These are phyloP conservation scores for Jamesozyma spencerorum DNA, from an alignment of 805 yeast genomes.

Conservation along the genomic window DNA sequence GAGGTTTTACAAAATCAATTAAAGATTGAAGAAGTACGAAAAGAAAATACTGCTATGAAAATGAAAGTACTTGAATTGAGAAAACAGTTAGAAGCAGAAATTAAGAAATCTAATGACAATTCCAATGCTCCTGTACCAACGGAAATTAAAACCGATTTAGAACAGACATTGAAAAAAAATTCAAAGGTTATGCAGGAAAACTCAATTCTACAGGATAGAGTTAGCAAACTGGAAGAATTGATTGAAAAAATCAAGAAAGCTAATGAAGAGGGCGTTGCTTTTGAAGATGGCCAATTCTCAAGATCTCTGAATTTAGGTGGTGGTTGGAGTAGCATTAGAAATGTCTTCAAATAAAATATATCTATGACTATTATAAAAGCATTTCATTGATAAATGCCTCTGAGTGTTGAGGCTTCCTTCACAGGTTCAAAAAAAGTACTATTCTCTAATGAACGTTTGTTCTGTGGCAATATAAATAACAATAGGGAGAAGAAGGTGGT, in stretches of 20 bases:
- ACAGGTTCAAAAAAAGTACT: too few relatives aligned
- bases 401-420: too few relatives aligned
- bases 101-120: slow-evolving; percentile 26
- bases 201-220: slow-evolving; percentile 45
- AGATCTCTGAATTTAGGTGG: slow-evolving; percentile 7
- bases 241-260: slow-evolving; percentile 30
- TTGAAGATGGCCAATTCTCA: slow-evolving; percentile 1
- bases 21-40: slow-evolving; percentile 58
- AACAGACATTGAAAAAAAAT: slow-evolving; percentile 50
- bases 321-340: slow-evolving; percentile 16
- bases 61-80: slow-evolving; percentile 41
- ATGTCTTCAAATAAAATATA: slow-evolving; percentile 4
- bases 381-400: too few relatives aligned
- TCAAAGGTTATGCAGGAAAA: slow-evolving; percentile 57
- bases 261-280: slow-evolving; percentile 12
- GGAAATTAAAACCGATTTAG: slow-evolving; percentile 41
- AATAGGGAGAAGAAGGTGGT: too few relatives aligned
- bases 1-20: slow-evolving; percentile 75
- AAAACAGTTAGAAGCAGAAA: slow-evolving; percentile 28
- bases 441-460: too few relatives aligned
- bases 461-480: too few relatives aligned
- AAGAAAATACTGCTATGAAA: slow-evolving; percentile 56
- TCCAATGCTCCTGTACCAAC: slow-evolving; percentile 24
- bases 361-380: too few relatives aligned
- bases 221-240: slow-evolving; percentile 36